Evolutionary conservation across 345 rosid species (phyloP).

Genomic region (Eucalyptus cloeziana): DNA sequence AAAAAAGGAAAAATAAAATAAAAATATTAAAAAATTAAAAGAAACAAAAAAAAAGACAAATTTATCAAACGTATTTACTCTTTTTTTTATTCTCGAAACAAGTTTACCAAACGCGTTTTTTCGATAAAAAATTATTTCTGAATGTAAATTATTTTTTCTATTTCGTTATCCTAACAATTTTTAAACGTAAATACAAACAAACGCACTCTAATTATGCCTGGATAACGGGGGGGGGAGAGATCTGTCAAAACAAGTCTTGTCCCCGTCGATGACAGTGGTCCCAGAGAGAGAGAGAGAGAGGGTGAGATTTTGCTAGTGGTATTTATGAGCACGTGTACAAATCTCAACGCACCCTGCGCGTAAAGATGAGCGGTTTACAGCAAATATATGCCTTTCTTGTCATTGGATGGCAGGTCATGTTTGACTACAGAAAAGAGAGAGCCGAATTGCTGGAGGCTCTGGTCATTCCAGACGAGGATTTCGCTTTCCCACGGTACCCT

Average conservation of each 20-base stretch:
- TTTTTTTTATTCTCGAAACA: too few species aligned
- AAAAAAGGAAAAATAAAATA: too few species aligned
- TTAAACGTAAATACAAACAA: too few species aligned
- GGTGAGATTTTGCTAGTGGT: background rate
- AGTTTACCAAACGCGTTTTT: too few species aligned
- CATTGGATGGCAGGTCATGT: background rate
- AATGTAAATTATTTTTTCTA: too few species aligned
- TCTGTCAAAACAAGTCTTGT: background rate
- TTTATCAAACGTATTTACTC: too few species aligned
- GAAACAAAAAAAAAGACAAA: too few species aligned
- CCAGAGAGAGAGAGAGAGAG: background rate
- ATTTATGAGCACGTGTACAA: background rate
- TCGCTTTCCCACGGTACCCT: background rate
- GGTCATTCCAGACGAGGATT: constrained; percentile 5
- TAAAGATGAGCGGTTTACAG: background rate
- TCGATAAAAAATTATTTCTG: too few species aligned
- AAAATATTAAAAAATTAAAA: too few species aligned
- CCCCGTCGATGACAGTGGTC: background rate
- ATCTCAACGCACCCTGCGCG: background rate
- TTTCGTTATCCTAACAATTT: too few species aligned
- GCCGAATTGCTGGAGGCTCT: constrained; percentile 18
- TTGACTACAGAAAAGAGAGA: constrained; percentile 12
- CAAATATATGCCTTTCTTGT: background rate
- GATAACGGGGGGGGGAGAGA: background rate
- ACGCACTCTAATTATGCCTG: too few species aligned